Evolutionary conservation across 805 yeast genomes (phyloP), one percentile per base, ranked within the genome.

Genomic region (Kodamaea neixiangensis): DNA sequence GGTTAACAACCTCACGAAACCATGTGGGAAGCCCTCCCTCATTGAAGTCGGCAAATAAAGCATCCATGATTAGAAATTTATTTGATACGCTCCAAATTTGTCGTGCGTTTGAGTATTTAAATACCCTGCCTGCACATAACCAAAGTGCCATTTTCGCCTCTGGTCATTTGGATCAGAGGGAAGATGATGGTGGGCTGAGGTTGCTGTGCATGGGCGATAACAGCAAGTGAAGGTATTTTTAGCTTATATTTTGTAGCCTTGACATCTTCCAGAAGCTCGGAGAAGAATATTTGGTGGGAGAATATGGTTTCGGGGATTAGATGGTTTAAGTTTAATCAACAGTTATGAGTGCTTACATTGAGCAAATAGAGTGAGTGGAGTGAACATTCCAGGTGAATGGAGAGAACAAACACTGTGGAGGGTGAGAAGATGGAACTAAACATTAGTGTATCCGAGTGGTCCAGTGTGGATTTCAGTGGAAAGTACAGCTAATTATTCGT

Each of bases 1-100:
- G 56, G 42, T 67, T 74, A 22, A 73, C 53, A 13, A 69, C 61
- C 22, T 68, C 69, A 41, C 70, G 53, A 9, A 70, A 54, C 73
- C 75, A 69, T 3, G 53, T 54, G 2, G 73, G 72, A 13, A 68
- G 54, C 31, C 63, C 64, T 21, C 58, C 43, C n/a, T 39, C 40
- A 10, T 44, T 48, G 3, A 39, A 25, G 18, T 47, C 50, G 21
- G 44, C 44, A 34, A 47, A 42, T 11, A 44, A 6, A 18, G 48
- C 41, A 33, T 49, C 34, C 61, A n/a, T 53, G 50, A 15, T 37
- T 42, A 40, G 5, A 19, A 21, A 37, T 37, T 17, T 37, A 15
- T 37, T 25, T 13, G 10, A 7, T 5, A 10, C 10, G 7, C 13
- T 25, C 11, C 10, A 25, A 25, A 25, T 9, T 25, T 25, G 31